Evolutionary conservation across 2,329 filamentous ascomycete species (phyloP), one percentile per base, ranked within the genome.

Genomic region (Alternaria viburni): DNA sequence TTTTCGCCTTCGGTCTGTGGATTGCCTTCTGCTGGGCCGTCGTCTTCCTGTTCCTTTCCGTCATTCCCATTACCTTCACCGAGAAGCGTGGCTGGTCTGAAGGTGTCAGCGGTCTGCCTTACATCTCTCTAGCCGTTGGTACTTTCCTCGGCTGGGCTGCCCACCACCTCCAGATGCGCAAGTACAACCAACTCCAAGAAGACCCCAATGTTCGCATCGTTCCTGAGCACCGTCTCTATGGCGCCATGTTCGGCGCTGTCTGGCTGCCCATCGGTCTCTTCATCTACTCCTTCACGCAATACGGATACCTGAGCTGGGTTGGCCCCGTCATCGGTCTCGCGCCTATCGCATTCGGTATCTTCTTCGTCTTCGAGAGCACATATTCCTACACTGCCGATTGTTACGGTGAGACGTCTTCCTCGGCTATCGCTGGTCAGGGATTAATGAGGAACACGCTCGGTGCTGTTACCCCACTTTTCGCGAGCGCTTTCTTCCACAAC

Each of bases 271-370:
- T 79, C 8, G 75, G 73, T 6, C 65, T 79, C 8, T 78, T 79
- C 67, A 83, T 86, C 72, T 86, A 86, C 80, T 81, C 79, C 43
- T 86, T 86, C 78, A 86, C 84, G 1, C 84, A 86, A 70, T 86
- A 86, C 71, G 80, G 75, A 5, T 78, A 81, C 56, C 71, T 86
- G 2, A 76, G 71, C 55, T 86, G 85, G 85, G 81, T 85, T 54
- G 84, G 81, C 0, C 84, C 84, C 1, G 76, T 81, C 30, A 82
- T 86, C 54, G 83, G 81, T 13, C 80, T 86, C 3, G 83, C 81
- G 0, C 82, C 83, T 9, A 86, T 86, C 55, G 80, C 83, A 4
- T 81, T 86, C 59, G 85, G 85, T 6, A 86, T 86, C 72, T 86
- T 83, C 81, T 86, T 86, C 75, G 83, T 82, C 25, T 82, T 82